These are phyloP conservation scores for Xerocomus nothofagi DNA, from an alignment of 1,284 basidiomycete genomes.

Conservation along the genomic window DNA sequence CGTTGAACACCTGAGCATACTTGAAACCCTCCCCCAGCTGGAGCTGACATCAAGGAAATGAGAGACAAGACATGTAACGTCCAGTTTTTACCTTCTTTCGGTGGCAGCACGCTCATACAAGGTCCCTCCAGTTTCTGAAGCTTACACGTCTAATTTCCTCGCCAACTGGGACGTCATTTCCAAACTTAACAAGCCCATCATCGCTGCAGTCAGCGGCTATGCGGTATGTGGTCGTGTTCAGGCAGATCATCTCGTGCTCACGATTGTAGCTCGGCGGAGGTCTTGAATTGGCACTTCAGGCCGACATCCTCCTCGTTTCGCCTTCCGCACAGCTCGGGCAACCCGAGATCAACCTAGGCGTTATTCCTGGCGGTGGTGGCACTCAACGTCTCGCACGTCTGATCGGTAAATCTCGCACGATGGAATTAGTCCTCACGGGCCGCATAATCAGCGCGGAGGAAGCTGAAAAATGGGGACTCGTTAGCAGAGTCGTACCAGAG, in stretches of 20 bases:
- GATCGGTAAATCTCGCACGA: constrained; percentile 92
- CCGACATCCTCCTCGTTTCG: constrained; percentile 96
- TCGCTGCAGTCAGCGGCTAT: constrained; percentile 95
- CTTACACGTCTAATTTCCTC: constrained; percentile 88
- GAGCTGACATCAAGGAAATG: constrained; percentile 94
- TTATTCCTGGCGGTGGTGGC: constrained; percentile 90
- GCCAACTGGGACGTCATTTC: constrained; percentile 84
- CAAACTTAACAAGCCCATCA: constrained; percentile 85
- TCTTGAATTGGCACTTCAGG: constrained; percentile 95
- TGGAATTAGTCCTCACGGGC: constrained; percentile 95
- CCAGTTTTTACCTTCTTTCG: not conserved
- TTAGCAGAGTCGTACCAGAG: constrained; percentile 78
- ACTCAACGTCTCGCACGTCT: constrained; percentile 83
- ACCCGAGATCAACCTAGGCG: constrained; percentile 96
- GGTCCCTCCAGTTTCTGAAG: constrained; percentile 65
- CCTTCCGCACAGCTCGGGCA: constrained; percentile 94
- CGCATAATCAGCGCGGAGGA: constrained; percentile 79
- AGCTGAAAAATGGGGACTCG: constrained; percentile 84
- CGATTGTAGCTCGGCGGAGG: constrained; percentile 83
- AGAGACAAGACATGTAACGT: constrained; percentile 83
- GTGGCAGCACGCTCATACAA: not conserved
- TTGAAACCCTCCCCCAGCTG: constrained; percentile 48
- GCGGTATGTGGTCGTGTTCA: constrained; percentile 60
- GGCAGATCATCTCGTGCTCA: not conserved
- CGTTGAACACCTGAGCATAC: not conserved